Evolutionary conservation across 1,284 basidiomycete genomes (phyloP), one percentile per base, ranked within the genome.

Genomic region (Coniferiporia sulphurascens): DNA sequence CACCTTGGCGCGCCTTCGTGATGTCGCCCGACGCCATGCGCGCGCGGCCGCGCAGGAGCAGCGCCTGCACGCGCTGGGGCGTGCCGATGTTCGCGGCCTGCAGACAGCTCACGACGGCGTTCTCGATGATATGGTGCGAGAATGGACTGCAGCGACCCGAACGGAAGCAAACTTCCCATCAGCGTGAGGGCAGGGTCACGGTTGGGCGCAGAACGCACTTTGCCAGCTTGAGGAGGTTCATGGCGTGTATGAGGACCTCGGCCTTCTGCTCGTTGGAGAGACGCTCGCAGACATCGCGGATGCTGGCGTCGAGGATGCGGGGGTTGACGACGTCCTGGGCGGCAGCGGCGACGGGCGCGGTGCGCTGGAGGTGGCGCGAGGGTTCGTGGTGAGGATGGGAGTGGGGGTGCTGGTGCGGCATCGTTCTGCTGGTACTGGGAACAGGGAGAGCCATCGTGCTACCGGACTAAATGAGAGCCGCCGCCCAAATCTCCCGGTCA

Each of bases 21-120:
- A 78, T 78, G 44, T 78, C 78, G 34, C 86, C 85, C 36, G 78
- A 77, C 15, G 79, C 77, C 38, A 87, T 75, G 63, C 85, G 79
- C 62, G 79, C 78, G 71, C 82, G 81, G 13, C 85, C 86, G 41
- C 86, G 79, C 55, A 88, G 69, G 52, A 88, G 76, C 61, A 83
- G 79, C 55, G 84, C 85, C 68, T 79, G 81, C 48, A 83, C 79
- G 21, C 80, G 71, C 57, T 79, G 80, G 65, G 78, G 74, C n/a
- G 78, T 71, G 48, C 79, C 75, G 50, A 84, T 72, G 17, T 79
- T 79, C 27, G 78, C 74, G 52, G 86, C 77, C 62, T 81, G 78
- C 45, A 89, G 74, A 66, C 85, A 84, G 10, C 85, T 86, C 71
- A 87, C 82, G 62, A 87, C 84, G 56, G 85, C 85, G 68, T 87